phyloP scores from a whole-genome alignment of 1,139 yeast species.

The Scheffersomyces titani region DNA sequence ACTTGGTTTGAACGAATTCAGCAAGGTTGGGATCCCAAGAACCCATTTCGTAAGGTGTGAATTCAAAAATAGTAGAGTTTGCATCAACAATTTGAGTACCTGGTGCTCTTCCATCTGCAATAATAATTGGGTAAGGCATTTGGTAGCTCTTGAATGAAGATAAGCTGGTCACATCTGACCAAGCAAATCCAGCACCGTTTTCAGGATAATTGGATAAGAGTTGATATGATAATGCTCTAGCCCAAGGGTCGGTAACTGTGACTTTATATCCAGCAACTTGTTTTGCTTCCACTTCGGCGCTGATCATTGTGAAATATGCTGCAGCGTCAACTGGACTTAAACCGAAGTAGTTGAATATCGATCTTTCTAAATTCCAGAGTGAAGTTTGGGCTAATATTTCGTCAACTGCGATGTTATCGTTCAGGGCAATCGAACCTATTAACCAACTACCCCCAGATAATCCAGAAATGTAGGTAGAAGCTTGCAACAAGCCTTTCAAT shows the following conservation, averaged over 20 bases:
- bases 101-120: constrained; percentile 18
- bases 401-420: constrained; percentile 17
- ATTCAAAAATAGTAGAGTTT: constrained; percentile 21
- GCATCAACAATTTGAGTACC: constrained; percentile 15
- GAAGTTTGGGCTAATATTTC: constrained; percentile 12
- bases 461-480: constrained; percentile 21
- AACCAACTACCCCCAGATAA: constrained; percentile 26
- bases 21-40: constrained; percentile 23
- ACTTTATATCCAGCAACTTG: constrained; percentile 32
- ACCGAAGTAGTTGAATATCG: constrained; percentile 41
- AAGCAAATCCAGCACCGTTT: constrained; percentile 20
- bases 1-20: constrained; percentile 29
- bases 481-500: constrained; percentile 21
- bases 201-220: constrained; percentile 23
- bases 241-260: constrained; percentile 38
- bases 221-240: constrained; percentile 35
- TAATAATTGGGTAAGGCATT: constrained; percentile 24
- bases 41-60: constrained; percentile 24
- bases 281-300: constrained; percentile 26
- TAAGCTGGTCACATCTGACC: constrained; percentile 31
- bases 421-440: constrained; percentile 18
- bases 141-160: constrained; percentile 26
- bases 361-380: constrained; percentile 32
- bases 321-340: constrained; percentile 34
- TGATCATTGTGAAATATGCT: constrained; percentile 32